phyloP scores from a whole-genome alignment of 805 yeast species.

The Candida mattraensis region DNA sequence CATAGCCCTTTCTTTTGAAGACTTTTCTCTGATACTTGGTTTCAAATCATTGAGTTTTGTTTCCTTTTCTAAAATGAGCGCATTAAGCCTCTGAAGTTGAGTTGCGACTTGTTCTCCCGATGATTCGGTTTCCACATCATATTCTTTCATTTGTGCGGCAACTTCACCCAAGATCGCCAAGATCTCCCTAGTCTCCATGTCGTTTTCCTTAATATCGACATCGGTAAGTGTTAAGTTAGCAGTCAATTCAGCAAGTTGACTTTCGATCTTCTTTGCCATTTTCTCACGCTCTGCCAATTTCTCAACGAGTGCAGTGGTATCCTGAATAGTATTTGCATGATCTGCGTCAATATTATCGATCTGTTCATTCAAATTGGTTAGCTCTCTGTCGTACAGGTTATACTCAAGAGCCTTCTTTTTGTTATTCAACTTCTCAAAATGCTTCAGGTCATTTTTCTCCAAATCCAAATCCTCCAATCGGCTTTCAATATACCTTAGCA shows the following conservation, averaged over 20 bases:
- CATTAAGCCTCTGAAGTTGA: conserved; percentile 21
- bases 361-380: conserved; percentile 56
- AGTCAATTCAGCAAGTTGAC: conserved; percentile 45
- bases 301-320: conserved; percentile 53
- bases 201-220: conserved; percentile 58
- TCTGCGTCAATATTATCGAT: conserved; percentile 61
- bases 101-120: conserved; percentile 26
- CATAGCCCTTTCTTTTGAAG: conserved; percentile 38
- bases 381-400: conserved; percentile 74
- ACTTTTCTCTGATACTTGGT: conserved; percentile 44
- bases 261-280: conserved; percentile 43
- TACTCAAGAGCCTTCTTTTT: conserved; percentile 71
- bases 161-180: conserved; percentile 49
- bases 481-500: conserved; percentile 65
- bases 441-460: conserved; percentile 74
- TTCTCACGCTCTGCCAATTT: conserved; percentile 64
- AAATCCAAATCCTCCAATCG: conserved; percentile 75
- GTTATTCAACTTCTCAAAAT: conserved; percentile 66
- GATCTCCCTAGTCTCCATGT: conserved; percentile 48
- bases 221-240: conserved; percentile 48
- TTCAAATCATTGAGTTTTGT: conserved; percentile 34
- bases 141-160: conserved; percentile 45
- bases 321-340: conserved; percentile 49
- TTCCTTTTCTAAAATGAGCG: conserved; percentile 38
- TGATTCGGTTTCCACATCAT: conserved; percentile 36